These are phyloP conservation scores for Spencermartinsiella ligniputridi DNA, from an alignment of 1,139 yeast genomes.

Conservation along the genomic window DNA sequence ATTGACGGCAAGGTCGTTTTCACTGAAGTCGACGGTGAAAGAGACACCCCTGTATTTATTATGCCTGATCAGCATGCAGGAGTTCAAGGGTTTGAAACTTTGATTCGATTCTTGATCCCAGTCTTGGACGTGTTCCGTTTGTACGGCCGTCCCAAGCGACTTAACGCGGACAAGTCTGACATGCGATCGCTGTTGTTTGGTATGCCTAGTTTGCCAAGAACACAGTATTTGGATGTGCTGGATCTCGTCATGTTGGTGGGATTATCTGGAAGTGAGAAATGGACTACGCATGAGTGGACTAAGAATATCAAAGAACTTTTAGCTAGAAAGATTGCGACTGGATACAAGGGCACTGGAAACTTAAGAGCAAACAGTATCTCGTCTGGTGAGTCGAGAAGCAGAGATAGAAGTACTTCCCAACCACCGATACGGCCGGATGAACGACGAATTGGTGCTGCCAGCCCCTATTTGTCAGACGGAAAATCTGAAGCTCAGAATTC, in stretches of 20 bases:
- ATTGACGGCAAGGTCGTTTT: conserved; percentile 78
- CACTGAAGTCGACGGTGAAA: conserved; percentile 49
- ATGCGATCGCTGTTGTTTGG: conserved; percentile 78
- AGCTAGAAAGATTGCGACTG: conserved; percentile 59
- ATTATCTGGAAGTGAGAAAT: conserved; percentile 40
- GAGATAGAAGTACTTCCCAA: conserved; percentile 5
- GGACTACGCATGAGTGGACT: conserved; percentile 75
- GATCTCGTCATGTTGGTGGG: conserved; percentile 47
- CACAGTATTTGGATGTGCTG: conserved; percentile 68
- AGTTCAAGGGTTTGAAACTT: conserved; percentile 91
- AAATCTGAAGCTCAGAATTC: neutral
- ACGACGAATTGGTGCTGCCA: neutral
- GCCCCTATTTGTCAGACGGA: neutral
- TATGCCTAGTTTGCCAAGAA: conserved; percentile 82
- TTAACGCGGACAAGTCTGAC: conserved; percentile 85
- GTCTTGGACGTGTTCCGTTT: conserved; percentile 78
- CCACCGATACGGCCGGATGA: conserved; percentile 4
- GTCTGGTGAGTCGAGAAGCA: conserved; percentile 3
- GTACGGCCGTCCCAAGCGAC: conserved; percentile 85
- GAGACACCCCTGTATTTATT: conserved; percentile 76
- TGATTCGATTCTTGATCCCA: conserved; percentile 83
- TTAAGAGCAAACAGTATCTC: conserved; percentile 8
- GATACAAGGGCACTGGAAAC: conserved; percentile 79
- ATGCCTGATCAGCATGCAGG: conserved; percentile 96
- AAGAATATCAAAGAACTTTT: conserved; percentile 57